These are phyloP conservation scores for Ceratobasidium theobromae DNA, from an alignment of 1,284 basidiomycete species.

Conservation along the genomic window DNA sequence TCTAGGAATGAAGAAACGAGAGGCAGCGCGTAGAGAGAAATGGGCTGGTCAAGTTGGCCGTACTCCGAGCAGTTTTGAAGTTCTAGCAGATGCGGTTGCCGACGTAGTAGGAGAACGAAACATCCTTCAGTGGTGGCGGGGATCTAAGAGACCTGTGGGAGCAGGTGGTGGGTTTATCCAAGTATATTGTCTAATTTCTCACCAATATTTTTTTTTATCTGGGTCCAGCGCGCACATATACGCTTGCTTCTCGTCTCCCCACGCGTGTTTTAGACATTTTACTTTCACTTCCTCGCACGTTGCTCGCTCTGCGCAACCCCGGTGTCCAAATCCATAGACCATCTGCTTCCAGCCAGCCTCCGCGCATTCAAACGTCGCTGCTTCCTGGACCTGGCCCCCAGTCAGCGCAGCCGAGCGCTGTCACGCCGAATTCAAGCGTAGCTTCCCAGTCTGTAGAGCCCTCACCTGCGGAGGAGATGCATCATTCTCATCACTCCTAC, in stretches of 20 bases:
- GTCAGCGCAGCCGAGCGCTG: constrained; percentile 5
- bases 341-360: constrained; percentile 36
- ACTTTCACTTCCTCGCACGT: constrained; percentile 62
- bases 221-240: constrained; percentile 61
- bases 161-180: constrained; percentile 61
- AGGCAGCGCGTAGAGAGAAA: constrained; percentile 22
- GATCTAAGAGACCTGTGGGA: constrained; percentile 66
- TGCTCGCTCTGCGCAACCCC: constrained; percentile 62
- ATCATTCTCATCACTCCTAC: constrained; percentile 4
- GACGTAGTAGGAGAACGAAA: constrained; percentile 28
- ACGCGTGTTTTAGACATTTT: constrained; percentile 61
- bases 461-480: constrained; percentile 9
- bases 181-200: not conserved
- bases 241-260: constrained; percentile 67
- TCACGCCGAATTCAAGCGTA: not conserved
- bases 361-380: constrained; percentile 7
- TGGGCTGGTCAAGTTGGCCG: constrained; percentile 15
- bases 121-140: constrained; percentile 55
- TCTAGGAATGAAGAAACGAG: constrained; percentile 6
- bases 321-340: constrained; percentile 56
- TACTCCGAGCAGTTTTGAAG: constrained; percentile 25
- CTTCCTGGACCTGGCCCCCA: not conserved
- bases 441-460: not conserved
- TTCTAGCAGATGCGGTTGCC: constrained; percentile 20
- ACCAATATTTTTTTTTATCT: constrained; percentile 12